Conservation (phyloP, 352 stramenopile genomes). For the Pythium phragmitis region DNA sequence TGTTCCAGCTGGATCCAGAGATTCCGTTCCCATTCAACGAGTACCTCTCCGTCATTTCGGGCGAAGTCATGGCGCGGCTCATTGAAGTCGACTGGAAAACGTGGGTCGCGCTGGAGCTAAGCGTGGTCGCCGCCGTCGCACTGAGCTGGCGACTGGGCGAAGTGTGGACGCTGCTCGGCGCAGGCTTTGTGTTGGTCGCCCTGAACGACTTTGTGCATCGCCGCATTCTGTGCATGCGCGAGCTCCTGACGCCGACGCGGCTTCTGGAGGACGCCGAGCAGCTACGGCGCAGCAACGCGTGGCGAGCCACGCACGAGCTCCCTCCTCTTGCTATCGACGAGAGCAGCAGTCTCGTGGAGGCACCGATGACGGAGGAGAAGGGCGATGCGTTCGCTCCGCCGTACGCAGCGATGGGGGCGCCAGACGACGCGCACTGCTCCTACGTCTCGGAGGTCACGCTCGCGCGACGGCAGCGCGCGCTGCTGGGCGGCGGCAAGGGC, state of each 20-base stretch:
- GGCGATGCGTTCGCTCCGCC: constrained; percentile 41
- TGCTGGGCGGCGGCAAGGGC: constrained; percentile 37
- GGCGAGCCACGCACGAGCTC: constrained; percentile 48
- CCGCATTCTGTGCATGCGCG: constrained; percentile 51
- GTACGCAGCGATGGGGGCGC: constrained; percentile 46
- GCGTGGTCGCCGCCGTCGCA: constrained; percentile 43
- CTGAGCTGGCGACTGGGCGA: constrained; percentile 49
- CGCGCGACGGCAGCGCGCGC: constrained; percentile 33
- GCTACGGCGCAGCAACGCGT: constrained; percentile 52
- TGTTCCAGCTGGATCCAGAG: constrained; percentile 61
- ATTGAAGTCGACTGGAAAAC: constrained; percentile 75
- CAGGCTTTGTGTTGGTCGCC: constrained; percentile 38
- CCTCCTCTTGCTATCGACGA: constrained; percentile 35
- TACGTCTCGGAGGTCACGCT: constrained; percentile 46
- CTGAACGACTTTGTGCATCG: constrained; percentile 52
- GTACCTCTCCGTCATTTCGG: constrained; percentile 75
- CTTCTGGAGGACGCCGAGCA: constrained; percentile 59
- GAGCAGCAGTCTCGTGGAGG: constrained; percentile 48
- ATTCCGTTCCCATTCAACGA: constrained; percentile 73
- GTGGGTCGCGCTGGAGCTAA: constrained; percentile 50
- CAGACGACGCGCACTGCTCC: constrained; percentile 22
- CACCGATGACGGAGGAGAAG: constrained; percentile 21
- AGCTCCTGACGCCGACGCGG: constrained; percentile 45
- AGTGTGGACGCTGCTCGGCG: constrained; percentile 39
- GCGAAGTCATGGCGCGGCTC: constrained; percentile 66